Evolutionary conservation across 139 green algal species (phyloP).

Genomic region (Chlamydomonas incerta): DNA sequence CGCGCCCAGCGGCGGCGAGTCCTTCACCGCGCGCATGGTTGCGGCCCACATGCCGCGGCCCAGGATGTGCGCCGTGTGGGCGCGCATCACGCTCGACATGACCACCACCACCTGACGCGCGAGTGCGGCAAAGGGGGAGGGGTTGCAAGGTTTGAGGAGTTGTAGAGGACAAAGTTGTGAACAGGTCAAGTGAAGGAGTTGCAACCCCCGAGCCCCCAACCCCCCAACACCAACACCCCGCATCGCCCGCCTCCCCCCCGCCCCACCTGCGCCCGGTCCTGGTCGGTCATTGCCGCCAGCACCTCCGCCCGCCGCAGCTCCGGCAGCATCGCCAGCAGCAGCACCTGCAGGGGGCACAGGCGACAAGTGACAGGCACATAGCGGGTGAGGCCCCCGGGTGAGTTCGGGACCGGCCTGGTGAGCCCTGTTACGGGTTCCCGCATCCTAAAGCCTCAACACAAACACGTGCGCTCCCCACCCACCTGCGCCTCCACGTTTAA

Average conservation of each 20-base stretch:
- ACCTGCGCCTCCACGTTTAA: conserved; percentile 33
- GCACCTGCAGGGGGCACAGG: background rate
- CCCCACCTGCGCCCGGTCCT: conserved; percentile 34
- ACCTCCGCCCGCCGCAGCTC: conserved; percentile 32
- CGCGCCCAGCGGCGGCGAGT: conserved; percentile 26
- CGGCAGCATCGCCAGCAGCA: conserved; percentile 28
- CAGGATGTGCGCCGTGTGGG: conserved; percentile 22
- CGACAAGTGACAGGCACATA: no score
- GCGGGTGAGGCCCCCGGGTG: no score
- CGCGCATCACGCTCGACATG: conserved; percentile 41
- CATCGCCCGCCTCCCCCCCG: no score
- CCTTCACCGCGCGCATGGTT: conserved; percentile 48
- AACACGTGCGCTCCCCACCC: background rate
- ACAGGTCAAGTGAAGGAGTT: no score
- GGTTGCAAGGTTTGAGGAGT: no score
- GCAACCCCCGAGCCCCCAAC: no score
- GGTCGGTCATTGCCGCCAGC: conserved; percentile 45
- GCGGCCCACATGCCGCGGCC: conserved; percentile 42
- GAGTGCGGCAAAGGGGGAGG: background rate
- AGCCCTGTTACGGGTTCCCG: no score
- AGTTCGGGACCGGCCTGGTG: no score
- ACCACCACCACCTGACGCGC: conserved; percentile 24
- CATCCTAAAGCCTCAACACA: no score
- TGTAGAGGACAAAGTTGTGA: no score
- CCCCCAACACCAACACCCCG: background rate